phyloP scores from a whole-genome alignment of 2,329 filamentous ascomycete genomes.

The Paraconiothyrium brasiliense region DNA sequence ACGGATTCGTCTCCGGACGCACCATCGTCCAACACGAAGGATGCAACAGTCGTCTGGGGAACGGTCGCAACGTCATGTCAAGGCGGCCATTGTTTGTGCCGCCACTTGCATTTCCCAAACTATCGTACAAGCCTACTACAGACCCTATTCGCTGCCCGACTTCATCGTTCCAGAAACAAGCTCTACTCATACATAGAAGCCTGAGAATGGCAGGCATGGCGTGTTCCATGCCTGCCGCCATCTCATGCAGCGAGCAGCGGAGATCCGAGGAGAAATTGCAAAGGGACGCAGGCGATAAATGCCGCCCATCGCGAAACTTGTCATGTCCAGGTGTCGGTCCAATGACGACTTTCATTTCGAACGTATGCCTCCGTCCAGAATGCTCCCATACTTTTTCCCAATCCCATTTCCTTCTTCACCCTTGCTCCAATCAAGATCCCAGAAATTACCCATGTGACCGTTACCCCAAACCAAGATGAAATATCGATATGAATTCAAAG shows the following conservation, averaged over 20 bases:
- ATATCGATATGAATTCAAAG: slow-evolving; percentile 1
- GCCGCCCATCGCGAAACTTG: slow-evolving; percentile 1
- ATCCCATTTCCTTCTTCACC: not conserved
- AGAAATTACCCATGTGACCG: slow-evolving; percentile 5
- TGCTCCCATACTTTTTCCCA: slow-evolving; percentile 1
- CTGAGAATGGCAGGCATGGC: not conserved
- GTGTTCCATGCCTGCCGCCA: not conserved
- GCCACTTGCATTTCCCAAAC: not conserved
- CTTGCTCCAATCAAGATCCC: not conserved
- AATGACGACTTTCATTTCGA: not conserved
- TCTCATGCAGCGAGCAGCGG: slow-evolving; percentile 3
- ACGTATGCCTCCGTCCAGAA: slow-evolving; percentile 1
- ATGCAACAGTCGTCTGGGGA: slow-evolving; percentile 5
- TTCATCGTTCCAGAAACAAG: not conserved
- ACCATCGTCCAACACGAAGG: not conserved
- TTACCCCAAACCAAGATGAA: slow-evolving; percentile 1
- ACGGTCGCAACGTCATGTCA: not conserved
- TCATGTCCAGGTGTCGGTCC: not conserved
- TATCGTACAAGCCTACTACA: slow-evolving; percentile 8
- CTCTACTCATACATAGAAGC: slow-evolving; percentile 6
- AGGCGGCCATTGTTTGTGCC: not conserved
- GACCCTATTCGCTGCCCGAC: not conserved
- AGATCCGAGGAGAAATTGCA: slow-evolving; percentile 8
- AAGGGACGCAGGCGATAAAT: not conserved
- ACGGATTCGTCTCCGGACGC: slow-evolving; percentile 1